A percentile compares a stretch with the other conserved stretches of the same genome.
Evolutionary conservation across 2,329 filamentous ascomycete species (phyloP).

Genomic region (Paecilomyces fulvus): DNA sequence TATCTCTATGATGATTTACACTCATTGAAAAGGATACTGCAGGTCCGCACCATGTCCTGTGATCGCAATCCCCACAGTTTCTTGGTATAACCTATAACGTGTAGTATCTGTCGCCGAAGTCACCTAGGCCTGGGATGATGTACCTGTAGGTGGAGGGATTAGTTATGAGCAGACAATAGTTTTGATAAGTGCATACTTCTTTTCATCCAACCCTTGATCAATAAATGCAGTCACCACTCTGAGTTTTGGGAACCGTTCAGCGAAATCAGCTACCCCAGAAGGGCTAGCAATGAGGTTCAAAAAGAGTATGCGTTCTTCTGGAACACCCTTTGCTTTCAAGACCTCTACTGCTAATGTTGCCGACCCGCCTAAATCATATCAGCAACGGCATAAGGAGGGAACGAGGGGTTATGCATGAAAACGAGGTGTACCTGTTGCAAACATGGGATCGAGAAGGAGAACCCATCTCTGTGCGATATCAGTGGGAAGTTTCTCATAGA

Average conservation of each 20-base stretch:
- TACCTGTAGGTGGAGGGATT: constrained; percentile 53
- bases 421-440: constrained; percentile 66
- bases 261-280: constrained; percentile 82
- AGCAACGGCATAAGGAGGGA: constrained; percentile 4
- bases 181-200: constrained; percentile 61
- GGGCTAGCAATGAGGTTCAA: constrained; percentile 97
- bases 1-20: background rate
- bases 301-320: constrained; percentile 91
- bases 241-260: constrained; percentile 77
- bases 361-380: constrained; percentile 61
- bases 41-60: background rate
- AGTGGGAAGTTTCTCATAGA: constrained; percentile 94
- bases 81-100: constrained; percentile 56
- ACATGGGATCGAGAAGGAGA: constrained; percentile 93
- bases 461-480: constrained; percentile 94
- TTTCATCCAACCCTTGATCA: constrained; percentile 91
- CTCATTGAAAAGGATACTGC: background rate
- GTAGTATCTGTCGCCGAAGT: constrained; percentile 95
- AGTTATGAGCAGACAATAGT: constrained; percentile 3
- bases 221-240: constrained; percentile 93
- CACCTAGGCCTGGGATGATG: constrained; percentile 85
- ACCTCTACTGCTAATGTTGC: constrained; percentile 96
- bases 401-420: background rate
- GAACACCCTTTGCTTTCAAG: constrained; percentile 79
- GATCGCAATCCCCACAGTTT: background rate